Percentiles rank a stretch among this genome's conserved stretches.
phyloP scores from a whole-genome alignment of 2,329 filamentous ascomycete genomes.

The Teratosphaeria nubilosa region DNA sequence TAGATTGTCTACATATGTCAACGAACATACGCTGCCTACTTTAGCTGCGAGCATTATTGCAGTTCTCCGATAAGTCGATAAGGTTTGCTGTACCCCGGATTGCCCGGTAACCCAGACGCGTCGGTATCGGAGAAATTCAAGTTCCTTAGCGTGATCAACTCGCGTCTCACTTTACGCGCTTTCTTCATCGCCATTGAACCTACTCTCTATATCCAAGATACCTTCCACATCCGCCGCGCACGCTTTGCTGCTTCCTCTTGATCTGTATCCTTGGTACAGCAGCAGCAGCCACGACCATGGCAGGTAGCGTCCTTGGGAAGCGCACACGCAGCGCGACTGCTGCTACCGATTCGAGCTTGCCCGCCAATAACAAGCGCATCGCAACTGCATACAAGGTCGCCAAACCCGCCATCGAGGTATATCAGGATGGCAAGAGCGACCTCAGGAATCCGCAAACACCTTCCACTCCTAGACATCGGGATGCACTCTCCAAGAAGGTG shows the following conservation, averaged over 20 bases:
- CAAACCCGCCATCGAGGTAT: slow-evolving; percentile 28
- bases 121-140: neutral
- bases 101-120: no score
- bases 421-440: slow-evolving; percentile 29
- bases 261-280: neutral
- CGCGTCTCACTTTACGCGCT: neutral
- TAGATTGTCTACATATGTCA: no score
- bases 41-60: no score
- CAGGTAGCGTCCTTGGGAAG: neutral
- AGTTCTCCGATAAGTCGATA: no score
- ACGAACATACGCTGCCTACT: no score
- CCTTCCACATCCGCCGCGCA: neutral
- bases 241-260: neutral
- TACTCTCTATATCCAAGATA: neutral
- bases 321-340: neutral
- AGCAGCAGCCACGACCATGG: neutral
- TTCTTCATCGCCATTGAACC: neutral
- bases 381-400: slow-evolving; percentile 19
- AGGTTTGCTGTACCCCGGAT: no score
- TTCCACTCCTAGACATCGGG: slow-evolving; percentile 65
- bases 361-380: neutral
- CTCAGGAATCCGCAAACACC: slow-evolving; percentile 38
- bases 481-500: slow-evolving; percentile 59
- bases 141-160: neutral
- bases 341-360: neutral